Percentiles rank a stretch among this genome's conserved stretches.
phyloP scores from a whole-genome alignment of 192 early-diverging fungal genomes.

The Dispira simplex region DNA sequence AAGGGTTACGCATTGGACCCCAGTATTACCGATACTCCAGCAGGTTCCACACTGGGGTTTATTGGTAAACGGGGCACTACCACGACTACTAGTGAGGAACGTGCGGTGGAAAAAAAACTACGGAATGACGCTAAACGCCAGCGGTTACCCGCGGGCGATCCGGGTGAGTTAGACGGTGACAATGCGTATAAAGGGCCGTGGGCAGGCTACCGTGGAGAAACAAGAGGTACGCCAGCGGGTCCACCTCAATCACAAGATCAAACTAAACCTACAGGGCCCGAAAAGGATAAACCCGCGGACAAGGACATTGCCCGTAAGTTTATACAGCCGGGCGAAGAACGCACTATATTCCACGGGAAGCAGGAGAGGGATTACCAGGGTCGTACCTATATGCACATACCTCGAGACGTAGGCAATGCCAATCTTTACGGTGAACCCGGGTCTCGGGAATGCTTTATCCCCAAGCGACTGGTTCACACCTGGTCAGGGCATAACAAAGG shows the following conservation, averaged over 20 bases:
- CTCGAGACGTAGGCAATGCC: constrained; percentile 63
- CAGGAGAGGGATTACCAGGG: constrained; percentile 82
- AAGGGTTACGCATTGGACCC: constrained; percentile 77
- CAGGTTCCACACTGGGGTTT: constrained; percentile 37
- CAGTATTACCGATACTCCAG: constrained; percentile 20
- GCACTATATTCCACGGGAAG: constrained; percentile 75
- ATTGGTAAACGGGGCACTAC: constrained; percentile 30
- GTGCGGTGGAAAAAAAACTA: constrained; percentile 13
- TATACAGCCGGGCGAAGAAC: constrained; percentile 42
- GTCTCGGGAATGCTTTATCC: constrained; percentile 64
- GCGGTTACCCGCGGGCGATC: constrained; percentile 63
- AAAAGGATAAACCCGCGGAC: not conserved
- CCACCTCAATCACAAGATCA: constrained; percentile 10
- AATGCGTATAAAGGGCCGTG: constrained; percentile 80
- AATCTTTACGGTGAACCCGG: constrained; percentile 62
- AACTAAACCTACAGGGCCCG: constrained; percentile 15
- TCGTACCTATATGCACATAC: constrained; percentile 91
- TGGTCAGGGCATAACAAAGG: constrained; percentile 89
- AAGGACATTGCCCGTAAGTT: not conserved
- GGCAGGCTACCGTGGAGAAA: constrained; percentile 85
- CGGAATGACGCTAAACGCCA: constrained; percentile 32
- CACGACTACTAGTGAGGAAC: constrained; percentile 12
- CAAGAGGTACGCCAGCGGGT: constrained; percentile 37
- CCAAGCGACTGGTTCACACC: constrained; percentile 75
- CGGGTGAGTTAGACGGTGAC: constrained; percentile 52